phyloP scores from a whole-genome alignment of 2,329 filamentous ascomycete genomes.

The Daldinia eschscholtzii region DNA sequence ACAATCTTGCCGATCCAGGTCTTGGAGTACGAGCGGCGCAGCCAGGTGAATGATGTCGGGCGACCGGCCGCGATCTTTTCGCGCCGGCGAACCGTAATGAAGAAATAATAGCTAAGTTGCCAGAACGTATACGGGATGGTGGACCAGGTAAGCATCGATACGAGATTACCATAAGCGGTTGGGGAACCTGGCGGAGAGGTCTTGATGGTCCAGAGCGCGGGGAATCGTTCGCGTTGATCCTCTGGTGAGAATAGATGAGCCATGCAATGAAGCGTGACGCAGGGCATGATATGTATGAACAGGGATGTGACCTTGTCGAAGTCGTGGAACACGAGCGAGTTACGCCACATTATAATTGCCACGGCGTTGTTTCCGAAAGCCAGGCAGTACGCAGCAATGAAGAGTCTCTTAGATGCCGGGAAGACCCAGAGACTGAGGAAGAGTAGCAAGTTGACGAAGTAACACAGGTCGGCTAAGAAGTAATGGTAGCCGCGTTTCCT shows the following conservation, averaged over 20 bases:
- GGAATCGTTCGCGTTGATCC: slow-evolving; percentile 77
- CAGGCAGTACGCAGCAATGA: slow-evolving; percentile 92
- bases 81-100: slow-evolving; percentile 93
- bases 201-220: slow-evolving; percentile 87
- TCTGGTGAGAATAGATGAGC: slow-evolving; percentile 82
- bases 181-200: slow-evolving; percentile 75
- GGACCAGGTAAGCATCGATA: slow-evolving; percentile 93
- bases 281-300: slow-evolving; percentile 99
- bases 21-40: slow-evolving; percentile 90
- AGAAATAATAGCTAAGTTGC: slow-evolving; percentile 93
- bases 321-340: slow-evolving; percentile 97
- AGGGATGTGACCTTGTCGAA: slow-evolving; percentile 97
- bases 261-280: slow-evolving; percentile 90
- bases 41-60: slow-evolving; percentile 97
- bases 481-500: slow-evolving; percentile 94
- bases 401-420: slow-evolving; percentile 87
- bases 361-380: slow-evolving; percentile 97
- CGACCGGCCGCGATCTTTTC: slow-evolving; percentile 96
- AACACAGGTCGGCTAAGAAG: slow-evolving; percentile 96
- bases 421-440: slow-evolving; percentile 90
- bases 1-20: slow-evolving; percentile 90
- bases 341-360: slow-evolving; percentile 99
- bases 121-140: slow-evolving; percentile 92
- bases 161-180: slow-evolving; percentile 80
- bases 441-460: slow-evolving; percentile 93